Evolutionary conservation across 352 stramenopile genomes (phyloP).

Genomic region (Phytophthora litchii): DNA sequence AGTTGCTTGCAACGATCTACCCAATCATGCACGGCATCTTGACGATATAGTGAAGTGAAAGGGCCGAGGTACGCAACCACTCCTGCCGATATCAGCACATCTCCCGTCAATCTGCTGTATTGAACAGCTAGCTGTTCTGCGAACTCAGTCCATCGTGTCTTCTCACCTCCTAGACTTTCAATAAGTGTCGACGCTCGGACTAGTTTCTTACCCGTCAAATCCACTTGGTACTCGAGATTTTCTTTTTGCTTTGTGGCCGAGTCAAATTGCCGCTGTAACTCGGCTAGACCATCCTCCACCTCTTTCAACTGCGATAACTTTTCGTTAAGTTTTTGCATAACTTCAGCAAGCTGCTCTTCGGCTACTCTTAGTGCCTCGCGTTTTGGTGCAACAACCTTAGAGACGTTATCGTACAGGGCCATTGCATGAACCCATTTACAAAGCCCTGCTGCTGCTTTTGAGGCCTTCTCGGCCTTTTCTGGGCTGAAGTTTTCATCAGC

Average conservation of each 20-base stretch:
- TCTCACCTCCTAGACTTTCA: slow-evolving; percentile 92
- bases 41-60: slow-evolving; percentile 91
- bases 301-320: slow-evolving; percentile 92
- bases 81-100: slow-evolving; percentile 92
- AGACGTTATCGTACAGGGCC: slow-evolving; percentile 93
- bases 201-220: slow-evolving; percentile 94
- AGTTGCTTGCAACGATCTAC: slow-evolving; percentile 76
- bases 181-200: slow-evolving; percentile 93
- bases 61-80: slow-evolving; percentile 94
- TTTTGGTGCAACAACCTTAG: slow-evolving; percentile 94
- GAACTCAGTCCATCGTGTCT: slow-evolving; percentile 92
- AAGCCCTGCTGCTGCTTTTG: slow-evolving; percentile 91
- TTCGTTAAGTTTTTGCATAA: slow-evolving; percentile 90
- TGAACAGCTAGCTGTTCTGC: slow-evolving; percentile 77
- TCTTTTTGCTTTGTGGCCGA: slow-evolving; percentile 91
- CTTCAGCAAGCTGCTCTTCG: slow-evolving; percentile 86
- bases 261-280: slow-evolving; percentile 89
- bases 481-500: slow-evolving; percentile 92
- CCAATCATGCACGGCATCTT: slow-evolving; percentile 83
- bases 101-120: slow-evolving; percentile 91
- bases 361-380: slow-evolving; percentile 85
- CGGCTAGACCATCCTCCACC: slow-evolving; percentile 90
- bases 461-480: slow-evolving; percentile 93
- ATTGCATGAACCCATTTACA: slow-evolving; percentile 96
- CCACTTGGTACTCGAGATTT: slow-evolving; percentile 92